Conservation (phyloP, 108 stramenopile genomes). For the Mediolabrus comicus region DNA sequence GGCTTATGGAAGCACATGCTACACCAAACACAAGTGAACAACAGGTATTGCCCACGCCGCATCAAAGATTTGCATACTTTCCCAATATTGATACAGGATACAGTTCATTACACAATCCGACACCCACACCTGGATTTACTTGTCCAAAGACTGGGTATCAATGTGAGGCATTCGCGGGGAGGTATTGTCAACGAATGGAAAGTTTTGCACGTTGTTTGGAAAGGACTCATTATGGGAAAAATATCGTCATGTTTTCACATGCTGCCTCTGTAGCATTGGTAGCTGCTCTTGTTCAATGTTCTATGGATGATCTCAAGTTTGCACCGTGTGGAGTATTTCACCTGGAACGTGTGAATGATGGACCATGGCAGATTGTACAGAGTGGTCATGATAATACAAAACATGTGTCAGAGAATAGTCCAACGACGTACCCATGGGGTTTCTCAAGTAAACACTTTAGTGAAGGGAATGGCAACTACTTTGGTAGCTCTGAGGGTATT, state of each 20-base stretch:
- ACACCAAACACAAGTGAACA: constrained; percentile 17
- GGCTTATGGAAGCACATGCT: constrained; percentile 32
- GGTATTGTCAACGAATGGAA: constrained; percentile 26
- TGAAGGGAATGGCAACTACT: background rate
- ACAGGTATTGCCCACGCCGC: constrained; percentile 9
- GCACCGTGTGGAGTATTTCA: constrained; percentile 40
- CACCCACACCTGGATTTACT: constrained; percentile 20
- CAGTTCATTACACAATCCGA: constrained; percentile 4
- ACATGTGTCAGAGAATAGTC: constrained; percentile 30
- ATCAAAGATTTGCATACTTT: constrained; percentile 40
- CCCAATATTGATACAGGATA: constrained; percentile 29
- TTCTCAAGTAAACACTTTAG: constrained; percentile 26
- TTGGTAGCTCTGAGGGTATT: constrained; percentile 20
- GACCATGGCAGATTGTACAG: constrained; percentile 15
- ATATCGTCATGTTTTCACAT: constrained; percentile 29
- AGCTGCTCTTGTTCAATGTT: constrained; percentile 28
- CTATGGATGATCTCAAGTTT: constrained; percentile 29
- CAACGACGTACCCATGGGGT: constrained; percentile 39
- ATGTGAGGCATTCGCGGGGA: constrained; percentile 34
- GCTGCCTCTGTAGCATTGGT: constrained; percentile 37
- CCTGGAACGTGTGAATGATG: constrained; percentile 15
- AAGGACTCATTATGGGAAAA: constrained; percentile 13
- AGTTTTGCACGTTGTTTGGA: constrained; percentile 15
- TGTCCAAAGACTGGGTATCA: constrained; percentile 31
- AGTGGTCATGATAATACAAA: constrained; percentile 23